Base-by-base conservation (phyloP, 805 yeast genomes). In the Metschnikowia santaceciliae region DNA sequence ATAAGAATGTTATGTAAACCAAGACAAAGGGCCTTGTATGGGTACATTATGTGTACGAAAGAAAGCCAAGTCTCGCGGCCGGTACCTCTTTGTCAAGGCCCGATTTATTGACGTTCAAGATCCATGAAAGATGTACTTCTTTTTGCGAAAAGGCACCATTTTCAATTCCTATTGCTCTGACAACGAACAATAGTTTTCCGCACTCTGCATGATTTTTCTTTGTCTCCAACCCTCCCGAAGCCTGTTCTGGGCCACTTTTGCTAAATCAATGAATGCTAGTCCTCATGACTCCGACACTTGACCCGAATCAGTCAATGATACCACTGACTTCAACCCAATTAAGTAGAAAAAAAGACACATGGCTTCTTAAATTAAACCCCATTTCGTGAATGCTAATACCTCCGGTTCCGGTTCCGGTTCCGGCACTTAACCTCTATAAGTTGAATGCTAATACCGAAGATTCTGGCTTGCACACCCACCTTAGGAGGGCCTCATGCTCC, bases 401-500 rank as follows among this genome's bases (percentile, higher is more conserved):
- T 26, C 30, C 30, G 2, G 30, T 26, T 26, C 30, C 26, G 26
- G 26, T 23, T 23, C 8, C 30, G 30, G 30, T 26, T 26, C 30
- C 30, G 30, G 10, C 30, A 26, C 11, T 26, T 26, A 26, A 26
- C 30, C 30, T 26, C 4, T 8, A 26, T 39, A 10, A 23, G 40
- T 43, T 34, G 20, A 48, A 37, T 32, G 51, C 58, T 38, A 57
- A 32, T 8, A 54, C 47, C 6, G 54, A 48, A 6, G 48, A 50
- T 23, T 53, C 54, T 10, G 59, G 53, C 51, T 58, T 65, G 30
- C 71, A 67, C 15, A 63, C 63, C 72, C 78, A 79, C 42, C 75
- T 61, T 40, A 71, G 56, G 36, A 80, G 61, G 3, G 78, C 83
- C 6, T 75, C 73, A 59, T 80, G 84, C 11, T 61, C 58, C 19